Conservation (phyloP, 225 moss, liverwort and hornwort genomes). For the Marchantia paleacea region DNA sequence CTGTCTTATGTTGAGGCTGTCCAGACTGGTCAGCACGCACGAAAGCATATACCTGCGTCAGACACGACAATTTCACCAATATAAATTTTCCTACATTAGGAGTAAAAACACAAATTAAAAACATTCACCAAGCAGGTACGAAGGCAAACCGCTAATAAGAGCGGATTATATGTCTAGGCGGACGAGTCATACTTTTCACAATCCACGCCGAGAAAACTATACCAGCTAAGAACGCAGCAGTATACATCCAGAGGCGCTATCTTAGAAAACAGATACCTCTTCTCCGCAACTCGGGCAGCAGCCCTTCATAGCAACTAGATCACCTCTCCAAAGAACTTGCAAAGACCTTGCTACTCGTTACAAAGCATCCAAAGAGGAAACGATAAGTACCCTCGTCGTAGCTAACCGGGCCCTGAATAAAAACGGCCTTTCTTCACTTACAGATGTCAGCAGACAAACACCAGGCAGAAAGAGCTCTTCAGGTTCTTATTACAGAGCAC, state of each 20-base stretch:
- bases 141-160: background rate
- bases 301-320: conserved; percentile 85
- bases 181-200: background rate
- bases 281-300: conserved; percentile 86
- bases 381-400: background rate
- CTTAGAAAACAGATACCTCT: conserved; percentile 47
- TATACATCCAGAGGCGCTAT: background rate
- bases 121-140: background rate
- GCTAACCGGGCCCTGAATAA: background rate
- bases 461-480: background rate
- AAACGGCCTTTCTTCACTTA: background rate
- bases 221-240: background rate
- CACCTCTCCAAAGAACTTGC: conserved; percentile 75
- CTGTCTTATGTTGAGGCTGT: conserved; percentile 67
- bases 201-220: background rate
- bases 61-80: background rate
- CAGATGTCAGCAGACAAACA: background rate
- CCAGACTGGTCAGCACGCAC: conserved; percentile 62
- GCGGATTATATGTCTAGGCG: background rate
- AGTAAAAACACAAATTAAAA: background rate
- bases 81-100: background rate
- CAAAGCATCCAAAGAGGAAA: background rate
- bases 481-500: background rate
- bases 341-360: conserved; percentile 40
- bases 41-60: conserved; percentile 70